These are phyloP conservation scores for Saccharomyces uvarum DNA, from an alignment of 1,139 yeast species.

Conservation along the genomic window DNA sequence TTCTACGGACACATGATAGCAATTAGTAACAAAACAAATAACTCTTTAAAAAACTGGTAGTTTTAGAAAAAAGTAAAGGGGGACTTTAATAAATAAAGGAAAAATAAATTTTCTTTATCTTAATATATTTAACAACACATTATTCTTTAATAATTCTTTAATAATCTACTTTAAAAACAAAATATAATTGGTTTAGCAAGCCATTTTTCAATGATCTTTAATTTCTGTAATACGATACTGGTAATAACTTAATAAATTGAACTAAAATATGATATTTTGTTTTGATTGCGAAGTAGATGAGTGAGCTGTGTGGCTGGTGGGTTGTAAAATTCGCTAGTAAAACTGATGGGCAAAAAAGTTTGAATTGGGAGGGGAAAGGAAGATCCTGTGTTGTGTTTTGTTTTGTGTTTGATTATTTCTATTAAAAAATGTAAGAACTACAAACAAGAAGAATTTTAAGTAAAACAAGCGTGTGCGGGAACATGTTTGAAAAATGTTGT, in stretches of 20 bases:
- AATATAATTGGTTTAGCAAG: constrained; percentile 18
- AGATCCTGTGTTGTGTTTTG: neutral
- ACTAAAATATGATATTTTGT: constrained; percentile 6
- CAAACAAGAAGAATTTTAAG: neutral
- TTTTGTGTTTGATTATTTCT: neutral
- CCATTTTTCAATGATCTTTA: constrained; percentile 12
- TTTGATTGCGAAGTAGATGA: constrained; percentile 13
- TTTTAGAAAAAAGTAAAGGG: neutral
- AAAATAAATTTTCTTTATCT: constrained; percentile 4
- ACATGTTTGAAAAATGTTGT: neutral
- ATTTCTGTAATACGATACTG: constrained; percentile 1
- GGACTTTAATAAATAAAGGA: constrained; percentile 1
- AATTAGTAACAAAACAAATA: constrained; percentile 4
- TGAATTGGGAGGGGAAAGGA: neutral
- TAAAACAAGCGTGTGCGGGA: neutral
- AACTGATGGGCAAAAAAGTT: neutral
- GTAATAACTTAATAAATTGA: constrained; percentile 6
- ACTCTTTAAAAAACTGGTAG: neutral
- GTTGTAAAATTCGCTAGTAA: neutral
- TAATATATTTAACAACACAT: constrained; percentile 2
- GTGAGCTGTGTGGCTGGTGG: constrained; percentile 2
- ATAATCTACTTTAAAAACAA: constrained; percentile 10
- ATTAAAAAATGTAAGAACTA: neutral
- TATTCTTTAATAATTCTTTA: constrained; percentile 6
- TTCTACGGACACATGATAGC: constrained; percentile 2